A percentile compares a stretch with the other conserved stretches of the same genome.
These are phyloP conservation scores for Pisolithus tinctorius DNA, from an alignment of 768 basidiomycete genomes.

Conservation along the genomic window DNA sequence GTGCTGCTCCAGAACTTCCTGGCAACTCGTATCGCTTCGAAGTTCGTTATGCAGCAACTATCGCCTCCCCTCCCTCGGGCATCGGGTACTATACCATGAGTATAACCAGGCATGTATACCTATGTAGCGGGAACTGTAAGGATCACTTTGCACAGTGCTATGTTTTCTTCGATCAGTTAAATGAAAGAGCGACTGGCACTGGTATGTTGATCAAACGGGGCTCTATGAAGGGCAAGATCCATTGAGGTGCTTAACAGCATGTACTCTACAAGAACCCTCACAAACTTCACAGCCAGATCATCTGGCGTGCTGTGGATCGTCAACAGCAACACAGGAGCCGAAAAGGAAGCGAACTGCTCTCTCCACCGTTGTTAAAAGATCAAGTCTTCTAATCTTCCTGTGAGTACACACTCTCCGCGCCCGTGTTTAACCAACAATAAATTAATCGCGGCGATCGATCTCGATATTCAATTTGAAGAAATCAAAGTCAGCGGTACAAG, in stretches of 20 bases:
- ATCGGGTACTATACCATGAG: constrained; percentile 75
- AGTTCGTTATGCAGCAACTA: constrained; percentile 35
- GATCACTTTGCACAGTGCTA: constrained; percentile 39
- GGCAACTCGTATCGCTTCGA: constrained; percentile 31
- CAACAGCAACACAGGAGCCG: constrained; percentile 4
- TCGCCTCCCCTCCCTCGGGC: constrained; percentile 54
- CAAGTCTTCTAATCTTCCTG: constrained; percentile 73
- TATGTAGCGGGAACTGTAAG: constrained; percentile 61
- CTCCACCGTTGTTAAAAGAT: constrained; percentile 63
- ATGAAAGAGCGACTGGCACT: constrained; percentile 61
- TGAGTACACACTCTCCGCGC: constrained; percentile 60
- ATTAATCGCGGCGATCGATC: constrained; percentile 83
- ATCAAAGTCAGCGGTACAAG: constrained; percentile 49
- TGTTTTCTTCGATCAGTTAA: not conserved
- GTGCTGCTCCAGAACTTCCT: constrained; percentile 14
- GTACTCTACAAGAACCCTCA: constrained; percentile 55
- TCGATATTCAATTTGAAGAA: constrained; percentile 83
- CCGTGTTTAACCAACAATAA: constrained; percentile 61
- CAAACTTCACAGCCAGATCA: constrained; percentile 52
- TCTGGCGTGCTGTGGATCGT: constrained; percentile 36
- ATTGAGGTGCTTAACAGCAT: constrained; percentile 51
- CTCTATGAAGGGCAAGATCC: constrained; percentile 43
- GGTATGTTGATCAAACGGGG: constrained; percentile 91
- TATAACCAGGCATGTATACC: constrained; percentile 46
- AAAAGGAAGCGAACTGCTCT: constrained; percentile 75